These are phyloP conservation scores for Thraustotheca clavata DNA, from an alignment of 352 stramenopile species.

Conservation along the genomic window DNA sequence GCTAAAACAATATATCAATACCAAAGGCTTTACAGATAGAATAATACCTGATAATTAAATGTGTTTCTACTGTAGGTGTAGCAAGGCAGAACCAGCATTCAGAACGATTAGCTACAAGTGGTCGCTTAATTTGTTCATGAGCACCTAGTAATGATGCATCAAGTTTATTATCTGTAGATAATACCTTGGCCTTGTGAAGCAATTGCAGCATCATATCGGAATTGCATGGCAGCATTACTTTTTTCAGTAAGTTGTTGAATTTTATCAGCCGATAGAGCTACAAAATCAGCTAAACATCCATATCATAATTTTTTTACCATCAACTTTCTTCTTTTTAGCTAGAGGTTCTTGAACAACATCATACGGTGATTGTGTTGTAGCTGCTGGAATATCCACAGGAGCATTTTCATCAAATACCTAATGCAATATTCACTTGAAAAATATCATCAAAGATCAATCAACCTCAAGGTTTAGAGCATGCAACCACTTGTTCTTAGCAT, in stretches of 20 bases:
- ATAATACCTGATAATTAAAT: conserved; percentile 56
- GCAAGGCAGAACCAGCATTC: conserved; percentile 83
- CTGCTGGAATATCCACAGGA: conserved; percentile 50
- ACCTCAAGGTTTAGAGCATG: conserved; percentile 61
- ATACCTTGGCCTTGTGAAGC: conserved; percentile 43
- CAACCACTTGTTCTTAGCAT: conserved; percentile 69
- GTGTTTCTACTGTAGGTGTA: conserved; percentile 62
- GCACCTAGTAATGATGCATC: neutral
- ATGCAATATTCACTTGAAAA: neutral
- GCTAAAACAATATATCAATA: conserved; percentile 11
- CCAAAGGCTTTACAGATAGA: neutral
- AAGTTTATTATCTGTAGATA: conserved; percentile 25
- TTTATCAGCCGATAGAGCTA: conserved; percentile 49
- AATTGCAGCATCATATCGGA: conserved; percentile 70
- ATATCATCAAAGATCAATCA: conserved; percentile 22
- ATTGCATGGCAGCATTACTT: conserved; percentile 35
- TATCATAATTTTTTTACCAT: conserved; percentile 5
- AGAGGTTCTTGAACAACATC: conserved; percentile 24
- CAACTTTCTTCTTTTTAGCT: conserved; percentile 35
- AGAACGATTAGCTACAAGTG: conserved; percentile 40
- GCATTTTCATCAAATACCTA: conserved; percentile 13
- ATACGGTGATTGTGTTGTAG: conserved; percentile 65
- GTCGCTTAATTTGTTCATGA: neutral
- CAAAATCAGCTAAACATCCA: conserved; percentile 17
- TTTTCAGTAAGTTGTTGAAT: conserved; percentile 52